These are phyloP conservation scores for Phallus indusiatus DNA, from an alignment of 768 basidiomycete species.

Conservation along the genomic window DNA sequence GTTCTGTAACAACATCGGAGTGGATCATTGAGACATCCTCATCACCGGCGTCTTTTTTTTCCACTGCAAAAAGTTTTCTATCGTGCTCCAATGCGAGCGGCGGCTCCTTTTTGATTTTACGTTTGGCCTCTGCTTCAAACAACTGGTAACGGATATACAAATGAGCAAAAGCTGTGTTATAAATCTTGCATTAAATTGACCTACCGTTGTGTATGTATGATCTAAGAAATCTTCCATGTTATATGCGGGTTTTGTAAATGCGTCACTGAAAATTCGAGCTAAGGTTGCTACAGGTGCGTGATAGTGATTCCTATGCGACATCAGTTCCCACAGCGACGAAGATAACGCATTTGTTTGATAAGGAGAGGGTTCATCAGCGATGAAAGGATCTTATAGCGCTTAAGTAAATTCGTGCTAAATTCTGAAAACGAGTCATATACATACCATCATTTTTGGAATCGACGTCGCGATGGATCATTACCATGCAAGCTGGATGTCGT, in stretches of 20 bases:
- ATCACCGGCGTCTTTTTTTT: constrained; percentile 20
- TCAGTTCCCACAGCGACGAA: constrained; percentile 90
- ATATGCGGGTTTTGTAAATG: constrained; percentile 87
- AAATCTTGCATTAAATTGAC: constrained; percentile 15
- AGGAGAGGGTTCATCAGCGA: constrained; percentile 58
- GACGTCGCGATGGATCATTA: constrained; percentile 70
- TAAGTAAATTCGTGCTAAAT: background rate
- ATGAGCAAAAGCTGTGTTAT: background rate
- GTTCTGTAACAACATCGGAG: constrained; percentile 33
- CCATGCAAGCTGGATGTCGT: constrained; percentile 84
- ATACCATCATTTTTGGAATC: constrained; percentile 11
- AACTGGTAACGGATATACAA: constrained; percentile 39
- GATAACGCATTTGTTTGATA: constrained; percentile 69
- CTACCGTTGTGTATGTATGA: constrained; percentile 79
- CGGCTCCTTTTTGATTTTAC: constrained; percentile 76
- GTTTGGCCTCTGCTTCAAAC: constrained; percentile 72
- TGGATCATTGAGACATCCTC: constrained; percentile 8
- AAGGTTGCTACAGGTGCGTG: constrained; percentile 81
- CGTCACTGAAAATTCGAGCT: constrained; percentile 76
- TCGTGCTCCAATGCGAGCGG: constrained; percentile 29
- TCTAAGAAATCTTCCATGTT: constrained; percentile 94
- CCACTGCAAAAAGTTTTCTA: constrained; percentile 19
- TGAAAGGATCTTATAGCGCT: constrained; percentile 52
- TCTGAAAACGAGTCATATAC: background rate
- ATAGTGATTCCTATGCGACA: constrained; percentile 73